These are phyloP conservation scores for Ascochyta pisi DNA, from an alignment of 2,329 filamentous ascomycete species.

Conservation along the genomic window DNA sequence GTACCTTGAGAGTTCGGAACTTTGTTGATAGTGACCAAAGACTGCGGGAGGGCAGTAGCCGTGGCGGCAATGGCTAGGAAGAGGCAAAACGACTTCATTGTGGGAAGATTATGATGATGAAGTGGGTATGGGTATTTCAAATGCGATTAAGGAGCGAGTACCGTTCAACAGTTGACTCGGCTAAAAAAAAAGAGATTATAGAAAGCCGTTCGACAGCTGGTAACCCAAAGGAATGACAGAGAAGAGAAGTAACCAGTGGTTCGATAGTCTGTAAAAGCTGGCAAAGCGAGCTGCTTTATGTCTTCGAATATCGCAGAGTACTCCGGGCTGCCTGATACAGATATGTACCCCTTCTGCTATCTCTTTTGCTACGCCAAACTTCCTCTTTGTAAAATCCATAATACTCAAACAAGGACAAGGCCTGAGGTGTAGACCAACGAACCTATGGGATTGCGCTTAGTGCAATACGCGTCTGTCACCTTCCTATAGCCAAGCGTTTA, in stretches of 20 bases:
- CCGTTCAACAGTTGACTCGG: constrained; percentile 36
- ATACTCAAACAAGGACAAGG: constrained; percentile 22
- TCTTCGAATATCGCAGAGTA: not conserved
- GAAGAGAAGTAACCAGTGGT: constrained; percentile 11
- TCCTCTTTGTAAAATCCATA: constrained; percentile 16
- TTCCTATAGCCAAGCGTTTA: constrained; percentile 25
- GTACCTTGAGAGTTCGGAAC: constrained; percentile 12
- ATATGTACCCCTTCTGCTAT: constrained; percentile 4
- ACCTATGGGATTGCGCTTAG: constrained; percentile 15
- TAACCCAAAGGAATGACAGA: constrained; percentile 29
- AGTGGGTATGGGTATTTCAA: constrained; percentile 2
- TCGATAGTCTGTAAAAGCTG: constrained; percentile 9
- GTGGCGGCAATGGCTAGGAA: constrained; percentile 21
- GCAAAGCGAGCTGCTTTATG: constrained; percentile 12
- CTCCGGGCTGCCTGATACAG: constrained; percentile 7
- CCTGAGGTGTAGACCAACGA: constrained; percentile 11
- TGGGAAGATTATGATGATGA: constrained; percentile 5
- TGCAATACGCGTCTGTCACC: constrained; percentile 20
- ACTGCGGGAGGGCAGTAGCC: constrained; percentile 24
- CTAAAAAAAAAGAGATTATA: constrained; percentile 14
- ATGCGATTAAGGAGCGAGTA: constrained; percentile 13
- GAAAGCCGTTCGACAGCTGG: constrained; percentile 36
- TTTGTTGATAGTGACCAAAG: constrained; percentile 2
- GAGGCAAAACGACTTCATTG: constrained; percentile 26
- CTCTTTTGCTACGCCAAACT: constrained; percentile 11